Evolutionary conservation across 2,329 filamentous ascomycete species (phyloP).

Genomic region (Neophaeococcomyces aloes): DNA sequence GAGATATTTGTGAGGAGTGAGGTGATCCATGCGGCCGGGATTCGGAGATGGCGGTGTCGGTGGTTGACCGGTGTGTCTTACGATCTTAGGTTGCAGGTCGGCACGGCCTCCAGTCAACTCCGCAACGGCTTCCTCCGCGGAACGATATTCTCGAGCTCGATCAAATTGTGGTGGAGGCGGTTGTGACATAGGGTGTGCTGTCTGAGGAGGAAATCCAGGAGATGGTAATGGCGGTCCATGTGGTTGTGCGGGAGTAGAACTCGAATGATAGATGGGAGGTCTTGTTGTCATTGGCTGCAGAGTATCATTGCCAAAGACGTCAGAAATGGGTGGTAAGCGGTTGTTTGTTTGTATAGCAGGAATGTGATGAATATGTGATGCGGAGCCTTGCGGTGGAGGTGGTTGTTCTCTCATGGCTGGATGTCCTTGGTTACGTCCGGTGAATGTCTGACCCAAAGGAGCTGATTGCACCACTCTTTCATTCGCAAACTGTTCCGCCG

Average conservation of each 20-base stretch:
- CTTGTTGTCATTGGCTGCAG: constrained; percentile 46
- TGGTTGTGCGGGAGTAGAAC: constrained; percentile 41
- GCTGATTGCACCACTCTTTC: constrained; percentile 96
- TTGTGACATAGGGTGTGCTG: constrained; percentile 28
- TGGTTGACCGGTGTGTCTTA: constrained; percentile 91
- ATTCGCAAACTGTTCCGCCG: constrained; percentile 80
- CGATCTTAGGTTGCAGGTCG: constrained; percentile 81
- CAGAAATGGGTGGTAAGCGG: constrained; percentile 81
- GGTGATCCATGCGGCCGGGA: constrained; percentile 32
- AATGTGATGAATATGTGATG: constrained; percentile 81
- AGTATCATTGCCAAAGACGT: constrained; percentile 76
- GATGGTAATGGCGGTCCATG: constrained; percentile 54
- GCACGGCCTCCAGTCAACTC: constrained; percentile 84
- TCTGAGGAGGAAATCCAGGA: constrained; percentile 55
- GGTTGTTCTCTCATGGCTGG: constrained; percentile 71
- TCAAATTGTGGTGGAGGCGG: constrained; percentile 46
- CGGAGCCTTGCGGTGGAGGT: constrained; percentile 63
- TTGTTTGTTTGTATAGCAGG: constrained; percentile 84
- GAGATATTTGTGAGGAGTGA: constrained; percentile 35
- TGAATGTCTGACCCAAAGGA: constrained; percentile 88
- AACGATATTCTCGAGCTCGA: constrained; percentile 78
- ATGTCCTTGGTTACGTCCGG: constrained; percentile 70
- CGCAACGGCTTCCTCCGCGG: constrained; percentile 88
- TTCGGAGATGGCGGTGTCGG: constrained; percentile 75
- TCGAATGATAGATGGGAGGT: constrained; percentile 53